A percentile compares a stretch with the other conserved stretches of the same genome.
Conservation (phyloP, 148 eudicot genomes). For the Persicaria maculosa region DNA sequence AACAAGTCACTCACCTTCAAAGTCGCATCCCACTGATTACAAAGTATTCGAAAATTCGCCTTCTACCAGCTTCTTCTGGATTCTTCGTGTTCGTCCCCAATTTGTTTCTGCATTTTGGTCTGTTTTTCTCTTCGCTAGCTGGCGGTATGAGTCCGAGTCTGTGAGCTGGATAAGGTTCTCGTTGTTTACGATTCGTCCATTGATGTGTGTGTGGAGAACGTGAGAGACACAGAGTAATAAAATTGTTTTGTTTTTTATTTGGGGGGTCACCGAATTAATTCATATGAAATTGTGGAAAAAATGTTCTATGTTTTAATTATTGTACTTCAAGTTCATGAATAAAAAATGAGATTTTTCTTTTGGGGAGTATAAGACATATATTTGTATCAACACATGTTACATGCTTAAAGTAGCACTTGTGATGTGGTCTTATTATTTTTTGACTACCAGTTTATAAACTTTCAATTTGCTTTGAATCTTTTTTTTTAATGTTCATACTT, state of each 20-base stretch:
- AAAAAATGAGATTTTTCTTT: too few species aligned
- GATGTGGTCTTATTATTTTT: too few species aligned
- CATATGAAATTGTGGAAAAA: background rate
- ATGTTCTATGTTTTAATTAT: background rate
- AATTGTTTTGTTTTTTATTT: background rate
- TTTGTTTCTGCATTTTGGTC: background rate
- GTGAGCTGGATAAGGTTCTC: background rate
- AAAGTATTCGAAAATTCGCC: background rate
- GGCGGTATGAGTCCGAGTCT: background rate
- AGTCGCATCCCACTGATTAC: slow-evolving; percentile 46
- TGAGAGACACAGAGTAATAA: background rate
- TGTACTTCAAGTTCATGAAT: background rate
- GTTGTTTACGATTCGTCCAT: background rate
- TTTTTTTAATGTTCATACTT: too few species aligned
- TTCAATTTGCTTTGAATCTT: too few species aligned
- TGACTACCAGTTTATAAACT: too few species aligned
- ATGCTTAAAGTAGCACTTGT: too few species aligned
- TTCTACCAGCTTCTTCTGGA: background rate
- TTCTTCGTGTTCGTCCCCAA: background rate
- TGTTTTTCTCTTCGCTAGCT: background rate
- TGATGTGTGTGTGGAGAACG: slow-evolving; percentile 1
- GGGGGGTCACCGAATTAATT: too few species aligned
- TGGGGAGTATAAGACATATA: too few species aligned
- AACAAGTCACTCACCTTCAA: slow-evolving; percentile 56
- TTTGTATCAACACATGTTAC: too few species aligned